Conservation (phyloP, 306 rosid genomes). For the Styphnolobium japonicum region DNA sequence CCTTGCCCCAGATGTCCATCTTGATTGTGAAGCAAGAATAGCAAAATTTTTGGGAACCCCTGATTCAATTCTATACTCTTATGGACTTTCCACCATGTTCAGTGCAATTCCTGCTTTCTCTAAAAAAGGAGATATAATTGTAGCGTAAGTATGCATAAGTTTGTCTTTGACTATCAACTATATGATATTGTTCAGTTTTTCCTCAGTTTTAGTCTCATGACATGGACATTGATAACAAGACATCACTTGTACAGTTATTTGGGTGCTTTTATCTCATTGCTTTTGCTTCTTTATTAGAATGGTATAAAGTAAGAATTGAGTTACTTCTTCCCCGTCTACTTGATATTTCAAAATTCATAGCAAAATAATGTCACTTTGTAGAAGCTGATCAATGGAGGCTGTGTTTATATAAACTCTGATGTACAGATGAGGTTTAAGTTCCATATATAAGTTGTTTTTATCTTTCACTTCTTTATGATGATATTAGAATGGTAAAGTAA, state of each 20-base stretch:
- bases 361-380: neutral
- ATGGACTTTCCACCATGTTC: constrained; percentile 96
- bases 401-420: neutral
- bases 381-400: constrained; percentile 6
- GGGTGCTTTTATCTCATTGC: neutral
- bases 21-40: constrained; percentile 97
- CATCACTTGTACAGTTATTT: constrained; percentile 3
- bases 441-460: neutral
- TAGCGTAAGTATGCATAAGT: constrained; percentile 68
- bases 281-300: constrained; percentile 8
- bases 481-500: constrained; percentile 21
- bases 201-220: neutral
- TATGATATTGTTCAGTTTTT: constrained; percentile 6
- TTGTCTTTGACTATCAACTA: constrained; percentile 7
- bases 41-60: constrained; percentile 98
- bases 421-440: neutral
- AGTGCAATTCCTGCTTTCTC: constrained; percentile 99
- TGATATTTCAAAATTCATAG: constrained; percentile 7
- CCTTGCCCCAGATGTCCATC: constrained; percentile 79
- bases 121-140: constrained; percentile 88
- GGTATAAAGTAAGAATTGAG: constrained; percentile 13
- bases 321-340: neutral
- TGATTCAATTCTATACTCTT: constrained; percentile 93
- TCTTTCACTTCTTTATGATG: neutral
- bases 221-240: neutral